Conservation (phyloP, 2,329 filamentous ascomycete genomes). For the Fusarium coicis region DNA sequence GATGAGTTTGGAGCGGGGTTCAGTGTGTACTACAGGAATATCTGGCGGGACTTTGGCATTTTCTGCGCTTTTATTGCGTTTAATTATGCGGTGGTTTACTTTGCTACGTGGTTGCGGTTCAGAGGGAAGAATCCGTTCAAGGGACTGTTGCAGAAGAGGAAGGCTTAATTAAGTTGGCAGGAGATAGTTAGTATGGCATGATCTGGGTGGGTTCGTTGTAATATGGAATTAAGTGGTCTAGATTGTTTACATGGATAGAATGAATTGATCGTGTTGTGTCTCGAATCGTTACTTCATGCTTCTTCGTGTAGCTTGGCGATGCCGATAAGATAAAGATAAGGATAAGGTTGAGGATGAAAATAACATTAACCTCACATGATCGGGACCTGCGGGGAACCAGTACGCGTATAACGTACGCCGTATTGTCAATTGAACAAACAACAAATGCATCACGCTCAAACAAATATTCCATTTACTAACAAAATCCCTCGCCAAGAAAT, state of each 20-base stretch:
- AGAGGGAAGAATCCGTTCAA: conserved; percentile 53
- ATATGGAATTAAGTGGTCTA: neutral
- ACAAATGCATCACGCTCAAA: no score
- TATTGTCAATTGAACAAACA: neutral
- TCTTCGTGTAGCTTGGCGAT: rapidly evolving
- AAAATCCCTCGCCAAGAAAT: rapidly evolving
- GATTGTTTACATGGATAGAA: neutral
- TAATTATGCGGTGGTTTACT: conserved; percentile 62
- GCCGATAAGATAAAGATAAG: neutral
- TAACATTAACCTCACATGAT: neutral
- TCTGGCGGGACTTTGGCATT: conserved; percentile 75
- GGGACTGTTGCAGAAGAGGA: conserved; percentile 43
- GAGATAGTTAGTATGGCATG: no score
- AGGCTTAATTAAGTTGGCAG: neutral
- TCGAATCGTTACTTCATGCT: rapidly evolving
- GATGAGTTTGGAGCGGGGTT: conserved; percentile 69
- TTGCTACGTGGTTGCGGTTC: conserved; percentile 54
- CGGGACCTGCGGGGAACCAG: rapidly evolving
- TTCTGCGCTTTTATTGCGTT: conserved; percentile 72
- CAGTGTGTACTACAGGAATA: conserved; percentile 68
- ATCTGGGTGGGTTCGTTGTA: neutral
- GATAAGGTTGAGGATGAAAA: neutral
- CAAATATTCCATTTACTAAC: no score
- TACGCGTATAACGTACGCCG: neutral
- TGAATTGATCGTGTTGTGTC: neutral